Evolutionary conservation across 192 early-diverging fungal species (phyloP), one percentile per base, ranked within the genome.

Genomic region (Mortierella hygrophila): DNA sequence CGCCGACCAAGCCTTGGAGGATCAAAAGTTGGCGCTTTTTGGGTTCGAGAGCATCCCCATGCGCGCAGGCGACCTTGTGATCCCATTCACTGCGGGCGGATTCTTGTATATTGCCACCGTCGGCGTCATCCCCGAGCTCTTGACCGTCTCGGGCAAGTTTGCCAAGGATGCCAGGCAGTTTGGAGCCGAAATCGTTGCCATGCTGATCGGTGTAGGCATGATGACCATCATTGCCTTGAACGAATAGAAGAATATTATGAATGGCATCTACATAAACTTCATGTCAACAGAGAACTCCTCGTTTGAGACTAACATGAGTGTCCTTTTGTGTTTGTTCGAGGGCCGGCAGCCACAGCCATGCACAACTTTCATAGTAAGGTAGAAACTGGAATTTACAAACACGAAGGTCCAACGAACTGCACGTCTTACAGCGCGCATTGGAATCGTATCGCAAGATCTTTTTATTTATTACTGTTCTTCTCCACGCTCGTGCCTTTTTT

Each of bases 41-140:
- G 92, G 92, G 13, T 82, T 93, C 38, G 75, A 89, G 47, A 91
- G 91, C 18, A 94, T 94, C 13, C 93, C 91, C 9, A 90, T 95
- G 41, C 88, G 89, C n/a, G 91, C 90, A 88, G 92, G 94, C 72
- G 93, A 96, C 86, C 88, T 95, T 73, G 95, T 97, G 15, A 97
- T 97, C 85, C 96, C 96, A 6, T 96, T 97, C 70, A 96, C 96
- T 15, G 96, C 96, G 0, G 96, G 96, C 42, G 96, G 96, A 32
- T 97, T 97, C 77, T 88, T 97, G 52, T 97, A 97, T 68, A 94
- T 97, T 78, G 96, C 95, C 29, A 96, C 95, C 0, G 96, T 96
- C 23, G 95, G 95, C 46, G 95, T 97, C 4, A 91, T 97, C 55
- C 96, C 96, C 1, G 96, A 96, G 82, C 89, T 97, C 44, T 78